These are phyloP conservation scores for Populus euphratica DNA, from an alignment of 345 rosid species.

Conservation along the genomic window DNA sequence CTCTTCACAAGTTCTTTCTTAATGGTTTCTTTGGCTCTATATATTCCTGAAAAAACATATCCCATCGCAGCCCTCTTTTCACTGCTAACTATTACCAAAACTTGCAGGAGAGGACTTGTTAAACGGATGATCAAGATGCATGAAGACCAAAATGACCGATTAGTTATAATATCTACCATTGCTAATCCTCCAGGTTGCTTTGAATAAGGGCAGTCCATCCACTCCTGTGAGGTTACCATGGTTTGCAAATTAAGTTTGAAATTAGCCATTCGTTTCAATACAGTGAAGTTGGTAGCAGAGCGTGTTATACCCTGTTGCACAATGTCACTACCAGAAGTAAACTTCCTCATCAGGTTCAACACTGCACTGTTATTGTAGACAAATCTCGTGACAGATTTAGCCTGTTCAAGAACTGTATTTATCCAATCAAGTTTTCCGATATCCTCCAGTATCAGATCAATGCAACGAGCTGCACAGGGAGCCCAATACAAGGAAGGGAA, in stretches of 20 bases:
- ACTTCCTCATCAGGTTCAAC: constrained; percentile 70
- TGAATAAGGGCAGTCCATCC: constrained; percentile 67
- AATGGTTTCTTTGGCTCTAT: constrained; percentile 73
- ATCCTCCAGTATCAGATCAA: constrained; percentile 77
- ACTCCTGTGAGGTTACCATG: constrained; percentile 84
- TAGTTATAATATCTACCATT: constrained; percentile 58
- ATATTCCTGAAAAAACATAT: constrained; percentile 72
- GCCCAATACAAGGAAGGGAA: constrained; percentile 82
- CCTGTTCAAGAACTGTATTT: constrained; percentile 57
- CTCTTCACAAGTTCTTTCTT: constrained; percentile 65
- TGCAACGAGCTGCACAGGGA: constrained; percentile 71
- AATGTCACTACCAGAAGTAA: constrained; percentile 68
- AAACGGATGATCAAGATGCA: constrained; percentile 46
- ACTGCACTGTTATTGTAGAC: constrained; percentile 66
- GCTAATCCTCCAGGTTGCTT: constrained; percentile 70
- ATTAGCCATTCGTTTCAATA: constrained; percentile 54
- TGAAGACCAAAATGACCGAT: constrained; percentile 76
- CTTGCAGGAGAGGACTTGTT: constrained; percentile 62
- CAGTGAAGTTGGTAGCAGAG: constrained; percentile 65
- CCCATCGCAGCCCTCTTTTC: constrained; percentile 84
- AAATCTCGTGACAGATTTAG: constrained; percentile 72
- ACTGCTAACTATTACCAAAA: constrained; percentile 51
- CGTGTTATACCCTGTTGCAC: constrained; percentile 55
- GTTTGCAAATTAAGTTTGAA: constrained; percentile 61
- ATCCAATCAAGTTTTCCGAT: constrained; percentile 67